Evolutionary conservation across 129 eudicot genomes (phyloP), one percentile per base, ranked within the genome.

Genomic region (Cynara cardunculus): DNA sequence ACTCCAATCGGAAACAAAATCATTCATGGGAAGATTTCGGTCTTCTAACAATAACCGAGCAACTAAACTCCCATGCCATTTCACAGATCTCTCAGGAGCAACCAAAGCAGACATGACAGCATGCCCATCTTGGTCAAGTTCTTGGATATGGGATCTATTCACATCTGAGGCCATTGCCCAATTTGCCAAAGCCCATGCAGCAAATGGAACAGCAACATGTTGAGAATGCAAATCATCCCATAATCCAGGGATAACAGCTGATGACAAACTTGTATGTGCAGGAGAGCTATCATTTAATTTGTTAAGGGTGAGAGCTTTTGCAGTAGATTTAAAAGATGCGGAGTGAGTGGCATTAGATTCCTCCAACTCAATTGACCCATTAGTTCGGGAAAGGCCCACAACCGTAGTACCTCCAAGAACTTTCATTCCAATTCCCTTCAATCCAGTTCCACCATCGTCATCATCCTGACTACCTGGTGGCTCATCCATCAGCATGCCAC

Each of bases 171-270:
- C 97, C 96, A 87, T 90, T 65, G 99, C 99, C 99, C 99, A 96
- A 81, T 93, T 96, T 53, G 98, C 98, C 78, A 96, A 78, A 34
- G 98, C 99, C 99, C 99, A 96, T 41, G 98, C 95, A 77, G 98
- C 99, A 82, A 96, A 96, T 7, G 99, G 99, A 59, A 96, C 96
- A 37, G 99, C 99, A 83, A 96, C 96, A 87, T 96, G 98, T 83
- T 93, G 94, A 76, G 93, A 92, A 86, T 90, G 91, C 85, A 96
- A 86, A 91, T 96, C 99, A 91, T 96, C 99, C 99, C 98, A 96
- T 35, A 96, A 89, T 56, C 99, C 99, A 83, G 99, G 99, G 65
- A 96, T 88, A 41, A 89, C 98, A 75, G 85, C 80, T 59, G 94
- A 86, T 28, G 90, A 80, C 49, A 89, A 27, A 44, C 79, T 89